These are phyloP conservation scores for Penicillium sp. DNA, from an alignment of 2,329 filamentous ascomycete species.

Conservation along the genomic window DNA sequence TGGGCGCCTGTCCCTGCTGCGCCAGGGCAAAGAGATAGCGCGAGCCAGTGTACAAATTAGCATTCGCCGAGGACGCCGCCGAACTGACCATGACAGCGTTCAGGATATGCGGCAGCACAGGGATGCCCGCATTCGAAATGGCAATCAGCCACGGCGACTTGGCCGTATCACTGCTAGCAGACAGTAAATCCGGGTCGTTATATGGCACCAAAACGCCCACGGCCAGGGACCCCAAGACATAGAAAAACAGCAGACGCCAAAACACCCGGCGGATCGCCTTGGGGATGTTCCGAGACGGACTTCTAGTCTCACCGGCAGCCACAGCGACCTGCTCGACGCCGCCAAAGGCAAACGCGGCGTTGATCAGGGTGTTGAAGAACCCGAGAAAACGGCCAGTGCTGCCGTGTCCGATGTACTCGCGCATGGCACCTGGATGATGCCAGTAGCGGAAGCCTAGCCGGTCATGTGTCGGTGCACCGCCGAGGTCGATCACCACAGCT, in stretches of 20 bases:
- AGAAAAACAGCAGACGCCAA: constrained; percentile 59
- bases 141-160: constrained; percentile 44
- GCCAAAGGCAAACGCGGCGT: background rate
- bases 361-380: background rate
- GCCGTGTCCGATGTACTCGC: constrained; percentile 28
- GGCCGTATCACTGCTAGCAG: constrained; percentile 47
- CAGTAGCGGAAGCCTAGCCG: constrained; percentile 52
- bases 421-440: constrained; percentile 52
- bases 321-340: constrained; percentile 44
- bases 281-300: constrained; percentile 56
- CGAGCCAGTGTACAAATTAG: constrained; percentile 69
- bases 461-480: constrained; percentile 46
- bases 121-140: constrained; percentile 55
- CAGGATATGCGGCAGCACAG: constrained; percentile 63
- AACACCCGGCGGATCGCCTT: constrained; percentile 58
- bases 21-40: constrained; percentile 65
- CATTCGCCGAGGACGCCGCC: constrained; percentile 73
- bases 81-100: constrained; percentile 75
- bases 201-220: constrained; percentile 59
- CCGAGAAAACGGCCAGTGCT: background rate
- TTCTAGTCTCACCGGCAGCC: constrained; percentile 56
- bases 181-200: constrained; percentile 43
- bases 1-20: constrained; percentile 59
- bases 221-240: constrained; percentile 54
- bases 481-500: constrained; percentile 53